These are phyloP conservation scores for Penicillium sp. DNA, from an alignment of 2,329 filamentous ascomycete genomes.

Conservation along the genomic window DNA sequence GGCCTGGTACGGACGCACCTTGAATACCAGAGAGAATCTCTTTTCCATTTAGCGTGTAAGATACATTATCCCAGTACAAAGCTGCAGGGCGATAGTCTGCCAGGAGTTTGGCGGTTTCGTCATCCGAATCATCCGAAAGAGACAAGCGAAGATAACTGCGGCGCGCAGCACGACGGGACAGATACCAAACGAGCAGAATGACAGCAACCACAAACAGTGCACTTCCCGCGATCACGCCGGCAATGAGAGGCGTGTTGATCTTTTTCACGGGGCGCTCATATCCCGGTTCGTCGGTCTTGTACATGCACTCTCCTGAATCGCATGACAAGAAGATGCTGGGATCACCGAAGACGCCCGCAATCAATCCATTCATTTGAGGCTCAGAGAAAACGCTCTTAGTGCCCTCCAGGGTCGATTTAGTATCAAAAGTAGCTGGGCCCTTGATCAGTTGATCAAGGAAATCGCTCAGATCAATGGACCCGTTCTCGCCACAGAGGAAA, in stretches of 20 bases:
- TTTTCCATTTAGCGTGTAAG: conserved; percentile 83
- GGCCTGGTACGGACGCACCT: conserved; percentile 89
- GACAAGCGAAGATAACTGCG: conserved; percentile 69
- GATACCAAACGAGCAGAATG: conserved; percentile 81
- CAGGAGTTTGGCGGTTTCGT: conserved; percentile 83
- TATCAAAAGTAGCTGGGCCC: conserved; percentile 82
- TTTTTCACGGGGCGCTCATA: conserved; percentile 85
- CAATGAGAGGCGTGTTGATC: conserved; percentile 96
- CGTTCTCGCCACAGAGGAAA: conserved; percentile 90
- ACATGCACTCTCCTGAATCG: conserved; percentile 84
- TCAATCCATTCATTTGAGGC: conserved; percentile 87
- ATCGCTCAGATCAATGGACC: conserved; percentile 87
- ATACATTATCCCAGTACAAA: conserved; percentile 82
- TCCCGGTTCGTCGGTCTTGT: conserved; percentile 88
- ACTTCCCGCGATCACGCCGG: conserved; percentile 82
- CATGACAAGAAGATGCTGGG: conserved; percentile 82
- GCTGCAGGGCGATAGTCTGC: conserved; percentile 87
- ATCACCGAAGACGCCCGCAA: conserved; percentile 86
- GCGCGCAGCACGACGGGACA: conserved; percentile 69
- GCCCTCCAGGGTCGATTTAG: conserved; percentile 61
- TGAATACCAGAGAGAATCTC: conserved; percentile 77
- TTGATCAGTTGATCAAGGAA: conserved; percentile 81
- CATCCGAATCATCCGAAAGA: conserved; percentile 80
- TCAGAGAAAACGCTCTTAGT: conserved; percentile 76
- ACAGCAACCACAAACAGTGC: conserved; percentile 86